Evolutionary conservation across 148 eudicot genomes (phyloP), one percentile per base, ranked within the genome.

Genomic region (Nyssa sinensis): DNA sequence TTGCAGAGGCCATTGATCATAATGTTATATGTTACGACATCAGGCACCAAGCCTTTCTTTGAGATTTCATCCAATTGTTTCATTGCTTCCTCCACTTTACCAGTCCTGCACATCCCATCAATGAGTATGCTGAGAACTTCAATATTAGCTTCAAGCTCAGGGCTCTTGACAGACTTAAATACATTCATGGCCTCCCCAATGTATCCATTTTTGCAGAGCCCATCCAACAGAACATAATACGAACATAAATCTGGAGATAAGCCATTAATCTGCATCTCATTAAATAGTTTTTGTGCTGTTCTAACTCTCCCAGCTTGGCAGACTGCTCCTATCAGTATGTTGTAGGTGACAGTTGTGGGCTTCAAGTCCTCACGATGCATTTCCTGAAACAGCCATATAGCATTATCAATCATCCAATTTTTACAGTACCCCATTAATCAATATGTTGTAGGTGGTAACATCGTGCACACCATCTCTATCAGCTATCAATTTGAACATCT

Each of bases 1-100:
- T 70, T 87, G 72, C 81, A 84, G 33, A 87, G 62, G 27, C 73
- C 62, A 53, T 69, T 69, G 59, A 69, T 69, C 73, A 69, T 51
- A 51, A 53, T 69, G 41, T 69, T 69, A 31, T 69, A 69, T 33
- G 62, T 32, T 23, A 69, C 62, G 3, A 32, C 39, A 47, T 69
- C 73, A 84, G 76, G 86, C 70, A 73, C 87, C 30, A 87, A 87
- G 49, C 87, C 88, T 37, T 84, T 87, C 49, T 53, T 80, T 33
- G 64, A 35, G 60, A 78, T 59, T 30, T 70, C 69, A 79, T 64
- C 75, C n/a, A 75, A 79, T 29, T 35, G 63, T 21, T 80, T 51
- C 72, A n/a, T 67, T 3, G 85, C 82, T 49, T 75, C 69, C 57
- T 58, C 77, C 33, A 73, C 74, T 53, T 71, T 79, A 39, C 82